These are phyloP conservation scores for Amylocarpus encephaloides DNA, from an alignment of 2,329 filamentous ascomycete species.

Conservation along the genomic window DNA sequence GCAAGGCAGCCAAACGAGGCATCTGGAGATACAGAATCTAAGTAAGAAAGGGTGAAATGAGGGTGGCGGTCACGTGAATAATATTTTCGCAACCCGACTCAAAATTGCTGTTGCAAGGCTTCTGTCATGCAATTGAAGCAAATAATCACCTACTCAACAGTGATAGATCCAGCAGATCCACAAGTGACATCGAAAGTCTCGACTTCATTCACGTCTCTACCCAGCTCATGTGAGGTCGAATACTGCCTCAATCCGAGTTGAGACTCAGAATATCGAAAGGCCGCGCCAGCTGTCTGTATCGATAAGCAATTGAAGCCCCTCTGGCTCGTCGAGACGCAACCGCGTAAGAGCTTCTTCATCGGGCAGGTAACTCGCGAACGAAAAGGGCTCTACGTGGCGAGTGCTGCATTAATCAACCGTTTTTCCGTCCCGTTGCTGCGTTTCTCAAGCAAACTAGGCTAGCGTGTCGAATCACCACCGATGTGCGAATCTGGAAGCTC, in stretches of 20 bases:
- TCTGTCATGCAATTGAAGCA: background rate
- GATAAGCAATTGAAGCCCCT: background rate
- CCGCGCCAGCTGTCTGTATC: background rate
- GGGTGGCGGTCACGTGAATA: background rate
- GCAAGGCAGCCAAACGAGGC: background rate
- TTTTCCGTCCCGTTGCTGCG: too few species aligned
- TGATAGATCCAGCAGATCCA: slow-evolving; percentile 25
- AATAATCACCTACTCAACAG: slow-evolving; percentile 24
- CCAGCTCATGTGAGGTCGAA: background rate
- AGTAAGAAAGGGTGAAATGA: background rate
- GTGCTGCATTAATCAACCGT: too few species aligned
- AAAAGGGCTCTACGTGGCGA: background rate
- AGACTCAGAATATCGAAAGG: background rate
- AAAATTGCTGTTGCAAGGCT: background rate
- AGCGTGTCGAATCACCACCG: too few species aligned
- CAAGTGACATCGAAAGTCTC: slow-evolving; percentile 20
- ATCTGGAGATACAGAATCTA: background rate
- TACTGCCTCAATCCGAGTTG: background rate
- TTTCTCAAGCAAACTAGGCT: too few species aligned
- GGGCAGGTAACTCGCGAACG: background rate
- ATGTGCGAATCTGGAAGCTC: too few species aligned
- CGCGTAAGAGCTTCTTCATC: background rate
- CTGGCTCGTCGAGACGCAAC: background rate
- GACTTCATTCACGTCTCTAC: slow-evolving; percentile 4
- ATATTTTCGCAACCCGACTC: too few species aligned